phyloP scores from a whole-genome alignment of 2,329 filamentous ascomycete genomes.

The Apiospora phragmitis region DNA sequence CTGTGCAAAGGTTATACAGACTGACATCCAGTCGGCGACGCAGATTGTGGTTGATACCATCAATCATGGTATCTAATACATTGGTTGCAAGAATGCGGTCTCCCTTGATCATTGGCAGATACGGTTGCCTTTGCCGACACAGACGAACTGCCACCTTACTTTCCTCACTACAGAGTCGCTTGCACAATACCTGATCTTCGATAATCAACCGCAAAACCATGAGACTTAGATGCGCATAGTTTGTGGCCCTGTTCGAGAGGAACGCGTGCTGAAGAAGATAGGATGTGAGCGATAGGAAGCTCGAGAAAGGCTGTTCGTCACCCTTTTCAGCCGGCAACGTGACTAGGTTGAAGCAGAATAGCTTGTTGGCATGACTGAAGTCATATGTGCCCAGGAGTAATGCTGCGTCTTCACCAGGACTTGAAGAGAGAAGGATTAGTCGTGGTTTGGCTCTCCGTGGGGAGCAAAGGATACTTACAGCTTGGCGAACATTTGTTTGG shows the following conservation, averaged over 20 bases:
- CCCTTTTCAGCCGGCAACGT: conserved; percentile 62
- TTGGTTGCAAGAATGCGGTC: conserved; percentile 74
- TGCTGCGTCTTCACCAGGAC: conserved; percentile 77
- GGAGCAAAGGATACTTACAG: conserved; percentile 56
- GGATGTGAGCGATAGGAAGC: conserved; percentile 84
- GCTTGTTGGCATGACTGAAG: conserved; percentile 90
- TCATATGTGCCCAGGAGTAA: conserved; percentile 87
- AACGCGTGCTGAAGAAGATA: conserved; percentile 94
- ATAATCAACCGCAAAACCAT: conserved; percentile 84
- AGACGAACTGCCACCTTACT: conserved; percentile 73
- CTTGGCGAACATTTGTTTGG: conserved; percentile 76
- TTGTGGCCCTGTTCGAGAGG: conserved; percentile 72
- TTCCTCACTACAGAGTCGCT: conserved; percentile 80
- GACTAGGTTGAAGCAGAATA: conserved; percentile 86
- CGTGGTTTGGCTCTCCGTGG: conserved; percentile 21
- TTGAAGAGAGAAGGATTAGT: conserved; percentile 33
- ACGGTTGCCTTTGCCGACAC: conserved; percentile 86
- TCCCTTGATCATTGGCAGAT: conserved; percentile 71
- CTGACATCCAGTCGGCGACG: conserved; percentile 80
- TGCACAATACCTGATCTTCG: conserved; percentile 81
- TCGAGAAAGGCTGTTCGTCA: conserved; percentile 73
- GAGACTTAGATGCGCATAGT: conserved; percentile 83
- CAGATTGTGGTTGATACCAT: conserved; percentile 93
- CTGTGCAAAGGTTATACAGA: conserved; percentile 79
- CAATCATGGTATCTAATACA: conserved; percentile 83